Conservation (phyloP, 2,329 filamentous ascomycete species). For the Claviceps sp. region DNA sequence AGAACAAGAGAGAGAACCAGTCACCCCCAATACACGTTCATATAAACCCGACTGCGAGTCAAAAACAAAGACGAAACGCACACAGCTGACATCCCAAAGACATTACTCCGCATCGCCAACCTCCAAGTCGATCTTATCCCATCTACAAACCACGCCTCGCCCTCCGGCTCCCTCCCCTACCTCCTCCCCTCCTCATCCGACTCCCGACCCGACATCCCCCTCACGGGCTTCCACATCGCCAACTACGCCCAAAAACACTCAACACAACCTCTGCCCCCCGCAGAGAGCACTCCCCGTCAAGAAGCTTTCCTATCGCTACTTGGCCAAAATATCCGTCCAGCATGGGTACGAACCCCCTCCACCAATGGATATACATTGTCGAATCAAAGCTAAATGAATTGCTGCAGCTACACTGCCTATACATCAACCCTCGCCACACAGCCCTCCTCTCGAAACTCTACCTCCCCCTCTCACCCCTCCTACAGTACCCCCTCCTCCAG, state of each 20-base stretch:
- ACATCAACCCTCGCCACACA: constrained; percentile 58
- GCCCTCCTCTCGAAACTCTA: constrained; percentile 59
- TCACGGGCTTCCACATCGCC: constrained; percentile 43
- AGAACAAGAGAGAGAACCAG: too few species aligned
- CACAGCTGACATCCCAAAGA: constrained; percentile 23
- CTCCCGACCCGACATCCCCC: constrained; percentile 37
- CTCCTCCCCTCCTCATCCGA: constrained; percentile 44
- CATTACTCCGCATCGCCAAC: constrained; percentile 66
- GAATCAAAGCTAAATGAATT: constrained; percentile 1
- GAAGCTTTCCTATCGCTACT: constrained; percentile 71
- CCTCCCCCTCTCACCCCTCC: constrained; percentile 49
- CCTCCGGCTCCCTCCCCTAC: constrained; percentile 78
- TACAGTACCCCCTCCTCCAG: constrained; percentile 48
- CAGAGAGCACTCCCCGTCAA: constrained; percentile 41
- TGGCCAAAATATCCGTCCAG: constrained; percentile 64
- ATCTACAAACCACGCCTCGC: constrained; percentile 88
- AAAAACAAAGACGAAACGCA: not conserved
- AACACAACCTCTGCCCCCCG: constrained; percentile 22
- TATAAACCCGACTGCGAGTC: not conserved
- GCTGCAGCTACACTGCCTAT: constrained; percentile 60
- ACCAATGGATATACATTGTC: not conserved
- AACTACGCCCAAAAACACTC: constrained; percentile 47
- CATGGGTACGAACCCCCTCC: constrained; percentile 49
- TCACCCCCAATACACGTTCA: not conserved
- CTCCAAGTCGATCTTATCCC: constrained; percentile 53